Evolutionary conservation across 2,329 filamentous ascomycete species (phyloP), one percentile per base, ranked within the genome.

Genomic region (Colletotrichum lupini): DNA sequence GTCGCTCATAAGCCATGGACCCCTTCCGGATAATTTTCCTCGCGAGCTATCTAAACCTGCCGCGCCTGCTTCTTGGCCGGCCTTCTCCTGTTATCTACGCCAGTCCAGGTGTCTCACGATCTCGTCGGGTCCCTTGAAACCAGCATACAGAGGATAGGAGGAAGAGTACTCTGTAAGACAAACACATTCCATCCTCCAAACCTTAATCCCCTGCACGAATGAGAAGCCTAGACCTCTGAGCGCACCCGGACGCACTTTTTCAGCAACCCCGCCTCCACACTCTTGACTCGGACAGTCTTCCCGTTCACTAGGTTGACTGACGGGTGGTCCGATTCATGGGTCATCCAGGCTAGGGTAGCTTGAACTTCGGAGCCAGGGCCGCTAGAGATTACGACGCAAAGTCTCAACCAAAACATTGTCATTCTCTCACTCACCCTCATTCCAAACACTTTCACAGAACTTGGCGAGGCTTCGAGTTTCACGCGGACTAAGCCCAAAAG

Each of bases 371-470:
- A 63, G 4, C 7, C 12, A 56, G 49, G 30, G 22, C 62, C 30
- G 52, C 32, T 24, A 22, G 58, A 53, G 65, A 63, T 64, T 60
- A 64, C 66, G 42, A 64, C 59, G 59, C 52, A 9, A 52, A 9
- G 58, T 68, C 53, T 24, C 59, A 64, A 7, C 30, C 22, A 59
- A 55, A 59, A 63, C 42, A 49, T 49, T n/a, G 42, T 49, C 8
- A 22, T 49, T 49, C 8, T 49, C 19, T 19, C 37, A 42, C 42
- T 49, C 37, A 42, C 14, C 37, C 4, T 42, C 42, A 49, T 49
- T 49, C 42, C 42, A 49, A 42, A 6, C 16, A 42, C 2, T 42
- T 22, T 49, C 42, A 22, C 42, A 26, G 19, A 7, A 7, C 30
- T 11, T 19, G 19, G n/a, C 26, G 5, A 16, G 4, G 28, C 30